phyloP scores from a whole-genome alignment of 371 early-diverging fungal genomes.

The Mucor piriformis region DNA sequence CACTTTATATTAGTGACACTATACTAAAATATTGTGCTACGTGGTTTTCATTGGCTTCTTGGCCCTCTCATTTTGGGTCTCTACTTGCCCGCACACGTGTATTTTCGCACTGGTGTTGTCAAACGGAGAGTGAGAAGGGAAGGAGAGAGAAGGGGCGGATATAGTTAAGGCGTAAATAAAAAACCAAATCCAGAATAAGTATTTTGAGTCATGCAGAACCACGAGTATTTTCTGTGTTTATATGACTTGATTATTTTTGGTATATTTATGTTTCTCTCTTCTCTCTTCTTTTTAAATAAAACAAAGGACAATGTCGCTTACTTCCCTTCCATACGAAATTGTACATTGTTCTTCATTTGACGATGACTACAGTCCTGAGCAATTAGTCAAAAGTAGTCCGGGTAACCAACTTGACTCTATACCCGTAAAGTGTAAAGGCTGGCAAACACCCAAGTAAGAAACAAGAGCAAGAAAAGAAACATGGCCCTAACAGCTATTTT shows the following conservation, averaged over 20 bases:
- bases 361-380: slow-evolving; percentile 43
- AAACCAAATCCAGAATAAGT: background rate
- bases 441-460: slow-evolving; percentile 56
- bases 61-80: background rate
- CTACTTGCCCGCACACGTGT: background rate
- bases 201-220: slow-evolving; percentile 14
- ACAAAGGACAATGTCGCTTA: slow-evolving; percentile 4
- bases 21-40: background rate
- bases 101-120: background rate
- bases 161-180: background rate
- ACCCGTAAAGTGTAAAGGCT: slow-evolving; percentile 43
- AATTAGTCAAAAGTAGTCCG: slow-evolving; percentile 40
- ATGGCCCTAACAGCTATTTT: background rate
- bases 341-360: slow-evolving; percentile 46
- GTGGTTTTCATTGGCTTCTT: background rate
- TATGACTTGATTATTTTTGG: too few relatives aligned
- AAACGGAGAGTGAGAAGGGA: background rate
- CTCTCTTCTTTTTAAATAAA: background rate
- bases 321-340: slow-evolving; percentile 27
- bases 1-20: background rate
- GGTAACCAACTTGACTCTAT: slow-evolving; percentile 34
- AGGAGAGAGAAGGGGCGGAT: background rate
- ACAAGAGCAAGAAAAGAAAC: background rate
- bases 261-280: background rate
- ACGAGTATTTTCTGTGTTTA: too few relatives aligned